Evolutionary conservation across 2,329 filamentous ascomycete genomes (phyloP).

Genomic region (Exserohilum rostratum): DNA sequence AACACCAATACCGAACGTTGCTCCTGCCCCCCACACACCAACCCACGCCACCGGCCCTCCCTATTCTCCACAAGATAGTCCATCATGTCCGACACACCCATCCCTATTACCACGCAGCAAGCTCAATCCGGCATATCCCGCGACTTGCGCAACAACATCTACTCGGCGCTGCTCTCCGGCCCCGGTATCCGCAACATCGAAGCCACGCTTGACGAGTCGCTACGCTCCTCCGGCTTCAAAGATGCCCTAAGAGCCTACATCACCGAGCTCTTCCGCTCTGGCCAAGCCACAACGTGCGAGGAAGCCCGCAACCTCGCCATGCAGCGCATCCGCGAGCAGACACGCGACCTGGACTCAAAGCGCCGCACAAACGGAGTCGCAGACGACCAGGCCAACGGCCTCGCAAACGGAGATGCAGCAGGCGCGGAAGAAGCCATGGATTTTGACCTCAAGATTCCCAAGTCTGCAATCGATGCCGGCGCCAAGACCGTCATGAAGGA

Average conservation of each 20-base stretch:
- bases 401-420: not conserved
- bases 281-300: conserved; percentile 62
- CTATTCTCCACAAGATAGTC: not conserved
- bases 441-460: conserved; percentile 53
- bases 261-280: conserved; percentile 62
- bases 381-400: not conserved
- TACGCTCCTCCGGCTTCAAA: conserved; percentile 65
- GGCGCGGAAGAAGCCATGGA: conserved; percentile 48
- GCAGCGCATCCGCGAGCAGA: conserved; percentile 40
- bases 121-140: conserved; percentile 51
- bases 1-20: no score
- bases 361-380: conserved; percentile 35
- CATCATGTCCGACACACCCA: conserved; percentile 18
- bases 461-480: conserved; percentile 57
- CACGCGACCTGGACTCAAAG: conserved; percentile 21
- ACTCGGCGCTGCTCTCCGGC: conserved; percentile 54
- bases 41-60: not conserved
- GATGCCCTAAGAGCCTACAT: conserved; percentile 61
- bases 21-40: not conserved
- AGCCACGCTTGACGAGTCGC: conserved; percentile 58
- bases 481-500: conserved; percentile 59
- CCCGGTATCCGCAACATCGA: conserved; percentile 63
- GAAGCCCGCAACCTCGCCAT: conserved; percentile 62
- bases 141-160: conserved; percentile 51
- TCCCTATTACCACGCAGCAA: conserved; percentile 42